Evolutionary conservation across 2,329 filamentous ascomycete genomes (phyloP).

Genomic region (Venturia effusa): DNA sequence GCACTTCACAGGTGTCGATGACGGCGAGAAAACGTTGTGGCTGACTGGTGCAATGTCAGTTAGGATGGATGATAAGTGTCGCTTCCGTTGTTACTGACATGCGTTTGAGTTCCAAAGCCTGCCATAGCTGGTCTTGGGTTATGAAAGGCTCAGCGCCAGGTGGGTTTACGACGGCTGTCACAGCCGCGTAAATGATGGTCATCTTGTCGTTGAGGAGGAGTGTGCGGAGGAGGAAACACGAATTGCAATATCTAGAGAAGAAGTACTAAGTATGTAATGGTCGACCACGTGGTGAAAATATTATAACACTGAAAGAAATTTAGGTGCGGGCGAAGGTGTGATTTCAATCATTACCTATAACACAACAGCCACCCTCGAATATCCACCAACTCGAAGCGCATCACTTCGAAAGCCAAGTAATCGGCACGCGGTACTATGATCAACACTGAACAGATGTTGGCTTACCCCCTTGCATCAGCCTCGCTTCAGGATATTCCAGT

Average conservation of each 20-base stretch:
- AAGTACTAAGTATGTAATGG: neutral
- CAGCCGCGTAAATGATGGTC: neutral
- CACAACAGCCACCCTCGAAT: neutral
- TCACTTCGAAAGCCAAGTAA: neutral
- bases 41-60: neutral
- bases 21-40: neutral
- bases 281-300: neutral
- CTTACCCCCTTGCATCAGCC: neutral
- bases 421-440: neutral
- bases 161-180: neutral
- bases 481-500: neutral
- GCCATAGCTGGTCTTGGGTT: neutral
- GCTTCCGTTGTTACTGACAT: neutral
- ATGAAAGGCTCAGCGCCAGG: neutral
- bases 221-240: neutral
- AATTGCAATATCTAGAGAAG: neutral
- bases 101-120: neutral
- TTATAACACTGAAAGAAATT: neutral
- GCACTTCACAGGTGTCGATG: neutral
- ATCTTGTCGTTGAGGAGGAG: neutral
- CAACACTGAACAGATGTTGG: neutral
- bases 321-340: too few species aligned
- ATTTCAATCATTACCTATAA: too few species aligned
- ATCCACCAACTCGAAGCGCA: neutral
- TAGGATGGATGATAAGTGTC: neutral